Evolutionary conservation across 257 asterid species (phyloP).

Genomic region (Capsicum baccatum): DNA sequence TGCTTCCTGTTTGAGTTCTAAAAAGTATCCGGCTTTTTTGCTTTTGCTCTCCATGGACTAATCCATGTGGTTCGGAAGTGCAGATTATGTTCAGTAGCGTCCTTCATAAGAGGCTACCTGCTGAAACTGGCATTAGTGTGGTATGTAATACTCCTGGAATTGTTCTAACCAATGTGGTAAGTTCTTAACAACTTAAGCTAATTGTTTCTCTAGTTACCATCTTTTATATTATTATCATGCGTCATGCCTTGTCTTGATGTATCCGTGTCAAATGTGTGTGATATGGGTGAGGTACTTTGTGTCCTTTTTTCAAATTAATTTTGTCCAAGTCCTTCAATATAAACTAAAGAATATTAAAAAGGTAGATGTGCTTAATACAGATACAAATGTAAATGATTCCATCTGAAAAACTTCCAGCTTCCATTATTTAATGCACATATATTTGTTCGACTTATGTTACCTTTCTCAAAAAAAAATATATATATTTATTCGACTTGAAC

Average conservation of each 20-base stretch:
- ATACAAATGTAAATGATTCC: background rate
- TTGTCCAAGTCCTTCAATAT: background rate
- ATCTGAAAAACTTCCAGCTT: background rate
- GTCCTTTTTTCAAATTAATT: background rate
- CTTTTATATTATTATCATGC: background rate
- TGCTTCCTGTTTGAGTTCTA: background rate
- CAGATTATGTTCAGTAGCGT: conserved; percentile 96
- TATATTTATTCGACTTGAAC: background rate
- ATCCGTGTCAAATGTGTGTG: background rate
- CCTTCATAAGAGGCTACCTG: conserved; percentile 86
- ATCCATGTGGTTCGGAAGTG: conserved; percentile 37
- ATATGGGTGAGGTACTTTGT: background rate
- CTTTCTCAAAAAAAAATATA: no score
- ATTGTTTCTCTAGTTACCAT: conserved; percentile 17
- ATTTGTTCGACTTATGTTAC: background rate
- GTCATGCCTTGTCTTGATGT: background rate
- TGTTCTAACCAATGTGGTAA: conserved; percentile 96
- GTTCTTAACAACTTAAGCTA: conserved; percentile 35
- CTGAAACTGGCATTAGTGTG: conserved; percentile 85
- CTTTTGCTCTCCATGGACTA: conserved; percentile 25
- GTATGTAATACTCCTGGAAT: conserved; percentile 92
- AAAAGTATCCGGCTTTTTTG: background rate
- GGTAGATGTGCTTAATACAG: background rate
- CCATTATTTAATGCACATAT: background rate
- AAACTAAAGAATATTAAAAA: background rate